Conservation (phyloP, 2,329 filamentous ascomycete species). For the Cladobotryum protrusum region DNA sequence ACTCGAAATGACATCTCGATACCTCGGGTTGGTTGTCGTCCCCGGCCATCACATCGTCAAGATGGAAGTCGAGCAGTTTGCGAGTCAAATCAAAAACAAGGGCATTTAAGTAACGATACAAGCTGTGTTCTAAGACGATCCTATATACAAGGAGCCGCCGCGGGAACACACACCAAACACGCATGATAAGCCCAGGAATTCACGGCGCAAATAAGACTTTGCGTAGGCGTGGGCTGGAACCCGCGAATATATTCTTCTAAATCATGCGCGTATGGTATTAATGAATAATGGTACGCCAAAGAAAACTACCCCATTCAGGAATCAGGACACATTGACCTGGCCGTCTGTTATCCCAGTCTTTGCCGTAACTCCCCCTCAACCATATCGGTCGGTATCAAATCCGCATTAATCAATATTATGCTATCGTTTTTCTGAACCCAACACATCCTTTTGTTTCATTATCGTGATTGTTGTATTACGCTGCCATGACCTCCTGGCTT, state of each 20-base stretch:
- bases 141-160: too few species aligned
- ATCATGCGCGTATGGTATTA: slow-evolving; percentile 18
- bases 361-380: slow-evolving; percentile 22
- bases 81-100: slow-evolving; percentile 41
- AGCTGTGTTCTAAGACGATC: too few species aligned
- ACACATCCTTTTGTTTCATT: background rate
- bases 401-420: slow-evolving; percentile 10
- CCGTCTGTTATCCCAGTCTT: slow-evolving; percentile 8
- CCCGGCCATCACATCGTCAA: slow-evolving; percentile 79
- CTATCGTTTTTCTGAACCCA: slow-evolving; percentile 5
- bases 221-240: too few species aligned
- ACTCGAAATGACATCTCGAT: slow-evolving; percentile 74
- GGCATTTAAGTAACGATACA: background rate
- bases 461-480: slow-evolving; percentile 7
- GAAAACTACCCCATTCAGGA: slow-evolving; percentile 19
- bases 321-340: slow-evolving; percentile 17
- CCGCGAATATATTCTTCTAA: too few species aligned
- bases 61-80: slow-evolving; percentile 80
- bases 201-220: too few species aligned
- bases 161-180: too few species aligned
- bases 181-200: too few species aligned
- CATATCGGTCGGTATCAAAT: slow-evolving; percentile 14
- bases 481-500: slow-evolving; percentile 43
- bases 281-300: slow-evolving; percentile 23
- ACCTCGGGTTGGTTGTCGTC: slow-evolving; percentile 82